phyloP scores from a whole-genome alignment of 1,284 basidiomycete genomes.

The Malassezia furfur region DNA sequence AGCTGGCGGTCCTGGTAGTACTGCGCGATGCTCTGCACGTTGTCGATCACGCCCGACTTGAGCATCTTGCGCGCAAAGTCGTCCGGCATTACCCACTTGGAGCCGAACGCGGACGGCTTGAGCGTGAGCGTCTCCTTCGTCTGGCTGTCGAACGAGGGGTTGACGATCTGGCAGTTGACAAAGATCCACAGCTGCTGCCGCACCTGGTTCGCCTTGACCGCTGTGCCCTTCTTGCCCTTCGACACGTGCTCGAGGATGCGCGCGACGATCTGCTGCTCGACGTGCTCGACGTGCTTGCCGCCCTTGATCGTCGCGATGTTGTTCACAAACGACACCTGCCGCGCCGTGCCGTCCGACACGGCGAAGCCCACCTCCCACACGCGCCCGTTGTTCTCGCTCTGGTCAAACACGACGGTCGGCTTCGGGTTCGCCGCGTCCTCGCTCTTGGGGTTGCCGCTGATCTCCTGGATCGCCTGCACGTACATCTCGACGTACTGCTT shows the following conservation, averaged over 20 bases:
- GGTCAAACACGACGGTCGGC: constrained; percentile 72
- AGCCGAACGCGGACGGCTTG: constrained; percentile 75
- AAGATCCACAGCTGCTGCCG: constrained; percentile 99
- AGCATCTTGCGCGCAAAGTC: constrained; percentile 91
- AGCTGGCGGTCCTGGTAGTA: constrained; percentile 92
- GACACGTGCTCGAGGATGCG: constrained; percentile 62
- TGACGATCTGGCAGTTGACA: constrained; percentile 90
- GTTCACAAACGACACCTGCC: constrained; percentile 88
- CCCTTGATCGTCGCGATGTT: constrained; percentile 95
- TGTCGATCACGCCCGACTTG: constrained; percentile 84
- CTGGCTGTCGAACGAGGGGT: constrained; percentile 98
- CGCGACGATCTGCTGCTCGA: constrained; percentile 83
- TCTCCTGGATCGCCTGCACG: constrained; percentile 50
- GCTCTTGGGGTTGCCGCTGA: constrained; percentile 30
- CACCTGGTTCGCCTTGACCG: constrained; percentile 83
- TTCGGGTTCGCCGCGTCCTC: constrained; percentile 59
- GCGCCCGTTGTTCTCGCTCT: constrained; percentile 54
- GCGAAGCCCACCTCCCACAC: constrained; percentile 97
- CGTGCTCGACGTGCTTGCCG: constrained; percentile 80
- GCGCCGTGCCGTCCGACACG: constrained; percentile 73
- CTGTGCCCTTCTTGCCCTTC: constrained; percentile 82
- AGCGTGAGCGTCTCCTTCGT: constrained; percentile 95
- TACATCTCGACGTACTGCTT: constrained; percentile 97
- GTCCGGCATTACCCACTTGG: constrained; percentile 77
- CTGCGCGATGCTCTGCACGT: constrained; percentile 87